A percentile compares a stretch with the other conserved stretches of the same genome.
phyloP scores from a whole-genome alignment of 352 stramenopile species.

The Globisporangium irregulare region DNA sequence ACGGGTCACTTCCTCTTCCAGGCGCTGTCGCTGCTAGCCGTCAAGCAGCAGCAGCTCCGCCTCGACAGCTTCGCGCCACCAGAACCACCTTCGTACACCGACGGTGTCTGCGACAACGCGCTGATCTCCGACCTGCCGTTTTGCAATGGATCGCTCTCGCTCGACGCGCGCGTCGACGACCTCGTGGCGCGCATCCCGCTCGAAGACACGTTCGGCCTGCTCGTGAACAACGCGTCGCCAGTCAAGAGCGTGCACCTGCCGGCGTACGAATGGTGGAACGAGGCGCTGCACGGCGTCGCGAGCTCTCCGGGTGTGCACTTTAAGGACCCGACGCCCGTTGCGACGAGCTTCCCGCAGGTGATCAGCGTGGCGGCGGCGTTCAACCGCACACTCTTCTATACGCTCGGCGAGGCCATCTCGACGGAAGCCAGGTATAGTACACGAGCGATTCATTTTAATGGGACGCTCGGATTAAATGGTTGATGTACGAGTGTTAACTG shows the following conservation, averaged over 20 bases:
- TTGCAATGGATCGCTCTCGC: conserved; percentile 52
- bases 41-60: not conserved
- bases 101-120: conserved; percentile 48
- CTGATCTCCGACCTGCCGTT: conserved; percentile 53
- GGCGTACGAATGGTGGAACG: conserved; percentile 87
- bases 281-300: conserved; percentile 69
- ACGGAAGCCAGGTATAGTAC: conserved; percentile 53
- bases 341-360: conserved; percentile 91
- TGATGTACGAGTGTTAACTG: too few relatives aligned
- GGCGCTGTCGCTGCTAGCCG: not conserved
- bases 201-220: conserved; percentile 62
- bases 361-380: conserved; percentile 77
- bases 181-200: conserved; percentile 65
- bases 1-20: not conserved
- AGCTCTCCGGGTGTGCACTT: conserved; percentile 68
- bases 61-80: not conserved
- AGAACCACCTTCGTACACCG: conserved; percentile 22
- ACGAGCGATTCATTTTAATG: too few relatives aligned
- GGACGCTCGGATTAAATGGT: too few relatives aligned
- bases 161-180: conserved; percentile 59
- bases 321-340: conserved; percentile 37
- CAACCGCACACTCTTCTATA: conserved; percentile 83
- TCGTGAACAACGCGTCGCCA: conserved; percentile 56
- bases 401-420: conserved; percentile 75
- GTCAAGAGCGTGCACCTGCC: conserved; percentile 38